Evolutionary conservation across 1,284 basidiomycete species (phyloP), one percentile per base, ranked within the genome.

Genomic region (Uromyces viciae-fabae): DNA sequence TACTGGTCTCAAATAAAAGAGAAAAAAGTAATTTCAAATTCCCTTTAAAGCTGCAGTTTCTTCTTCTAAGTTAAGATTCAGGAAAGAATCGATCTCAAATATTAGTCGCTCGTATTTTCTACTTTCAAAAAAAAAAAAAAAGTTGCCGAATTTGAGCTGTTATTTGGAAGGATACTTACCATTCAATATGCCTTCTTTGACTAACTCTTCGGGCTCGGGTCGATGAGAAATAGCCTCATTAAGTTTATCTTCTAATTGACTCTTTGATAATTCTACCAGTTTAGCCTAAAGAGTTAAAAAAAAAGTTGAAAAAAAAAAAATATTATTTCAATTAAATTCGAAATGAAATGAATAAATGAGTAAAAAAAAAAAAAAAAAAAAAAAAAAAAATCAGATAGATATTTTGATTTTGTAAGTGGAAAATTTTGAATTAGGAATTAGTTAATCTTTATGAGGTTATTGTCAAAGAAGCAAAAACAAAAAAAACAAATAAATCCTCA

Each of bases 181-280:
- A 73, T 87, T 86, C 60, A 93, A 87, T 83, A 93, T 93, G 3
- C 91, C 92, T 83, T 89, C 90, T 86, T 91, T 90, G 82, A 92
- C 89, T 71, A 93, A 88, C 82, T 92, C 90, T 71, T 91, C 90
- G 8, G 90, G 87, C 82, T 89, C 88, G 14, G 92, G 92, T 75
- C 92, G 89, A 69, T 89, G 86, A 81, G 90, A 89, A 72, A 93
- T 87, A 7, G 90, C 90, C 79, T 90, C 89, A 79, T 90, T 90
- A 64, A 94, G 88, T 84, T 90, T 91, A 86, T 93, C 89, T 91
- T 91, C 90, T 56, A 92, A 88, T 86, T 91, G 91, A 49, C 90
- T 90, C 81, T 90, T 88, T 85, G 91, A 88, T 76, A 93, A 86
- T 81, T 90, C 89, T 81, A 90, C 90, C 84, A 89, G 89, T 80